Percentiles rank a stretch among this genome's conserved stretches.
phyloP scores from a whole-genome alignment of 345 rosid species.

The Pelargonium nanum region DNA sequence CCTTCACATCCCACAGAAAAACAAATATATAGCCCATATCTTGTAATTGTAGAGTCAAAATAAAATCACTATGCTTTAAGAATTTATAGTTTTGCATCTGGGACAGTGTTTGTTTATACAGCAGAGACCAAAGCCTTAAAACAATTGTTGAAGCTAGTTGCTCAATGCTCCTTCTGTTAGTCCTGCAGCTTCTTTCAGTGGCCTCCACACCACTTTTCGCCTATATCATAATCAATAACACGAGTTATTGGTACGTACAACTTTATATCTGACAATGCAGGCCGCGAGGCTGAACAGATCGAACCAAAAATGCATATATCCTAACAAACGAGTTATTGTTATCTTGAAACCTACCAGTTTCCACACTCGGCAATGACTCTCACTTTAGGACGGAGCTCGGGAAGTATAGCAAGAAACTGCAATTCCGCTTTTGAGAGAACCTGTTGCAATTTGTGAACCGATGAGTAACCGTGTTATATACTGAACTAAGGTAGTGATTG shows the following conservation, averaged over 20 bases:
- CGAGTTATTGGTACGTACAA: too few relatives aligned
- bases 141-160: too few relatives aligned
- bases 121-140: background rate
- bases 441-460: conserved; percentile 15
- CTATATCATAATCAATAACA: conserved; percentile 16
- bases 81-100: background rate
- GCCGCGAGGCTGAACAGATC: conserved; percentile 3
- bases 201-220: conserved; percentile 87
- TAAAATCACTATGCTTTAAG: too few relatives aligned
- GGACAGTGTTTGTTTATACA: background rate
- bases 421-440: conserved; percentile 78
- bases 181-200: conserved; percentile 68
- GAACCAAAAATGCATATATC: background rate
- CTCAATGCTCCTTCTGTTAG: conserved; percentile 15
- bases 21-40: too few relatives aligned
- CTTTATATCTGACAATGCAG: background rate
- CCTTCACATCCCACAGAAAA: too few relatives aligned
- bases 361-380: conserved; percentile 85
- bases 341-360: conserved; percentile 44
- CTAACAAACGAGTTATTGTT: too few relatives aligned
- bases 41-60: too few relatives aligned
- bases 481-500: background rate
- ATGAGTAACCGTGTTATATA: background rate
- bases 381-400: conserved; percentile 72
- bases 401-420: conserved; percentile 86